These are phyloP conservation scores for Phytophthora chlamydospora DNA, from an alignment of 352 stramenopile species.

Conservation along the genomic window DNA sequence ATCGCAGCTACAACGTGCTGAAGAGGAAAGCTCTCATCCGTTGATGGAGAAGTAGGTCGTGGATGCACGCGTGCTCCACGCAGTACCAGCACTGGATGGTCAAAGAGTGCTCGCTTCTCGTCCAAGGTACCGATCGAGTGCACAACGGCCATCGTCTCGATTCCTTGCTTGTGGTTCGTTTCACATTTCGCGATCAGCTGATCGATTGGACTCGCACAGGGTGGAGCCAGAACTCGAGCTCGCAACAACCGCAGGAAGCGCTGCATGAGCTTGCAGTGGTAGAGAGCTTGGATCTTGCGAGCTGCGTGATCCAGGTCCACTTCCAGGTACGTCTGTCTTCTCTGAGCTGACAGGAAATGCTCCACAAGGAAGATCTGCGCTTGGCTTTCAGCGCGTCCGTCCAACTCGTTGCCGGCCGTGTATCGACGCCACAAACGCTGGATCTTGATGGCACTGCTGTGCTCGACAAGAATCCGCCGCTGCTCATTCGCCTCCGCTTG, in stretches of 20 bases:
- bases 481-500: constrained; percentile 14
- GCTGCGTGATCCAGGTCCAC: constrained; percentile 40
- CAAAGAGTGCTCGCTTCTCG: constrained; percentile 59
- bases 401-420: constrained; percentile 16
- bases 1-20: constrained; percentile 54
- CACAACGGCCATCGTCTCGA: constrained; percentile 37
- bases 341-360: constrained; percentile 42
- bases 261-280: constrained; percentile 53
- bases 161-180: constrained; percentile 22
- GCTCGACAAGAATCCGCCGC: constrained; percentile 17
- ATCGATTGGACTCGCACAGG: constrained; percentile 37
- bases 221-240: constrained; percentile 23
- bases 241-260: constrained; percentile 45
- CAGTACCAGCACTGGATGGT: constrained; percentile 51
- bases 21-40: constrained; percentile 28
- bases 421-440: constrained; percentile 52
- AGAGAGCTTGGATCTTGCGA: constrained; percentile 60
- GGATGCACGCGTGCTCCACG: background rate
- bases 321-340: constrained; percentile 22
- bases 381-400: constrained; percentile 14
- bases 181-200: constrained; percentile 37
- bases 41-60: constrained; percentile 8
- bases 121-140: constrained; percentile 32
- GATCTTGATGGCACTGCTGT: constrained; percentile 33
- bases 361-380: constrained; percentile 56